phyloP scores from a whole-genome alignment of 2,329 filamentous ascomycete genomes.

The Parascedosporium putredinis region DNA sequence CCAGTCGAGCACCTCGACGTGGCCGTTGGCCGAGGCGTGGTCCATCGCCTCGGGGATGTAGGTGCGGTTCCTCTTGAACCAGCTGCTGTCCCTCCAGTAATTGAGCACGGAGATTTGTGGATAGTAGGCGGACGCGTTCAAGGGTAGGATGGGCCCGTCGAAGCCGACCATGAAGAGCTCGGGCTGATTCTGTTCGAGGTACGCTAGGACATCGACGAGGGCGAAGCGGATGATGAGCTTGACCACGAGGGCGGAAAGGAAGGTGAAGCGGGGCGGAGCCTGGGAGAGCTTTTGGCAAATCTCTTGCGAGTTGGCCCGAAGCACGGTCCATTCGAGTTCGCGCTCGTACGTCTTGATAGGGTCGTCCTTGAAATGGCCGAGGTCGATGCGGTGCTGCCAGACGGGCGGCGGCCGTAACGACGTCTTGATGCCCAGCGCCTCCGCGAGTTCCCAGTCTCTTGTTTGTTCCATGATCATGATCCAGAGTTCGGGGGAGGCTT shows the following conservation, averaged over 20 bases:
- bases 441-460: conserved; percentile 83
- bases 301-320: conserved; percentile 58
- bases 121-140: conserved; percentile 80
- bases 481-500: conserved; percentile 75
- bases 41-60: conserved; percentile 81
- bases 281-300: conserved; percentile 65
- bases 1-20: conserved; percentile 79
- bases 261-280: conserved; percentile 57
- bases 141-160: conserved; percentile 74
- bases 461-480: conserved; percentile 75
- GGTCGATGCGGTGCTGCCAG: conserved; percentile 62
- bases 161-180: conserved; percentile 72
- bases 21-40: conserved; percentile 75
- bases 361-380: no score
- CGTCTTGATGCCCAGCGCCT: conserved; percentile 70
- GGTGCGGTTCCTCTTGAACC: conserved; percentile 58
- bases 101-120: conserved; percentile 75
- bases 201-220: conserved; percentile 66
- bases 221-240: conserved; percentile 89
- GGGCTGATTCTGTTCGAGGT: conserved; percentile 48
- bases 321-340: conserved; percentile 75
- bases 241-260: conserved; percentile 70
- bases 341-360: conserved; percentile 58
- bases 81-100: conserved; percentile 80
- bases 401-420: conserved; percentile 60